phyloP scores from a whole-genome alignment of 1,139 yeast genomes.

The Saccharomyces uvarum region DNA sequence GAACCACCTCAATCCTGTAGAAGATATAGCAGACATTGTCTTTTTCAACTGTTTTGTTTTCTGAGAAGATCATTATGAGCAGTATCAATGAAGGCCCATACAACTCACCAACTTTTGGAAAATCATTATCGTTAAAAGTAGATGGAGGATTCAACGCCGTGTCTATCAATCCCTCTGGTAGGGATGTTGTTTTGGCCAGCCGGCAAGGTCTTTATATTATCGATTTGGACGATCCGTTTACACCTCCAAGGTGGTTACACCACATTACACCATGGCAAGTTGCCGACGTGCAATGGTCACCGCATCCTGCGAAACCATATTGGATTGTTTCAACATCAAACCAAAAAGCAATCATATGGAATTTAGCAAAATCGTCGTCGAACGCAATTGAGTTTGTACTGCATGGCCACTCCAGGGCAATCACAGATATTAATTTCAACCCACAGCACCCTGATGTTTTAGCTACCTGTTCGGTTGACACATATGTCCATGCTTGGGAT shows the following conservation, averaged over 20 bases:
- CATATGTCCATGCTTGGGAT: constrained; percentile 86
- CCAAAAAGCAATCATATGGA: constrained; percentile 94
- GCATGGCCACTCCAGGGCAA: constrained; percentile 87
- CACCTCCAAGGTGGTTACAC: constrained; percentile 88
- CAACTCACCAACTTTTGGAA: constrained; percentile 57
- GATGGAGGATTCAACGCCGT: constrained; percentile 93
- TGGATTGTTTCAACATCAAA: constrained; percentile 94
- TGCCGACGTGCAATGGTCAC: constrained; percentile 98
- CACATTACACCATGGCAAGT: constrained; percentile 97
- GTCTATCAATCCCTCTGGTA: constrained; percentile 83
- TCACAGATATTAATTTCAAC: constrained; percentile 90
- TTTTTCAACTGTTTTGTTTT: background rate
- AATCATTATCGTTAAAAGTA: constrained; percentile 71
- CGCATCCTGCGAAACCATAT: constrained; percentile 70
- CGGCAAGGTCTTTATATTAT: constrained; percentile 79
- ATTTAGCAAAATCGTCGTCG: constrained; percentile 64
- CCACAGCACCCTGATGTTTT: constrained; percentile 80
- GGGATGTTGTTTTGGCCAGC: constrained; percentile 85
- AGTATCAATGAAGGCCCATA: constrained; percentile 23
- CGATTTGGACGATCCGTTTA: constrained; percentile 92
- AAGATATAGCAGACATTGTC: background rate
- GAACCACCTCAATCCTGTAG: background rate
- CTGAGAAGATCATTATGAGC: constrained; percentile 1
- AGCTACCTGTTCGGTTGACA: constrained; percentile 90
- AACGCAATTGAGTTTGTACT: constrained; percentile 79